Evolutionary conservation across 1,284 basidiomycete genomes (phyloP).

Genomic region (Ceratobasidium sp.): DNA sequence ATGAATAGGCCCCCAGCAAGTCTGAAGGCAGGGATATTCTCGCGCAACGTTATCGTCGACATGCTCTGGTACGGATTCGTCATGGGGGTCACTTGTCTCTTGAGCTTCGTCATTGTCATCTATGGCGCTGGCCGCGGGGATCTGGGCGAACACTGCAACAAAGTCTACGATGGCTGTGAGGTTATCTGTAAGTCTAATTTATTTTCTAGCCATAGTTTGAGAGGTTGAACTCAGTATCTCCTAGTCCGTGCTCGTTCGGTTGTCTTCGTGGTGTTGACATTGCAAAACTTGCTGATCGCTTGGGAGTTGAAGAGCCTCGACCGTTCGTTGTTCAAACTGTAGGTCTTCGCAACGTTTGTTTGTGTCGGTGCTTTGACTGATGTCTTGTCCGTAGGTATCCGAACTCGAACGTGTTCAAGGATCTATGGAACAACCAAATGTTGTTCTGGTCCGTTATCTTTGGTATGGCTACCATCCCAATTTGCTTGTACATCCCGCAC

Average conservation of each 20-base stretch:
- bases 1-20: conserved; percentile 64
- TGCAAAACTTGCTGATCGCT: conserved; percentile 56
- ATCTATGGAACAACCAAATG: conserved; percentile 61
- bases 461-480: conserved; percentile 60
- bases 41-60: conserved; percentile 60
- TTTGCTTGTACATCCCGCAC: conserved; percentile 58
- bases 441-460: conserved; percentile 60
- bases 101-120: conserved; percentile 63
- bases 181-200: conserved; percentile 54
- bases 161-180: conserved; percentile 51
- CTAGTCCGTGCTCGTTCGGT: conserved; percentile 58
- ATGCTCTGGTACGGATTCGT: conserved; percentile 68
- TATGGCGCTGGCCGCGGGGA: conserved; percentile 60
- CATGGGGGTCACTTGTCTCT: conserved; percentile 64
- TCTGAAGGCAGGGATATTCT: conserved; percentile 62
- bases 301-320: conserved; percentile 52
- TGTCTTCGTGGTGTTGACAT: conserved; percentile 61
- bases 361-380: conserved; percentile 21
- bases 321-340: conserved; percentile 16
- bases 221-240: background rate
- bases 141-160: conserved; percentile 61
- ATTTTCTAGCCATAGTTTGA: too few relatives aligned
- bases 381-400: conserved; percentile 40
- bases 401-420: conserved; percentile 56
- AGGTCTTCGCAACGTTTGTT: background rate